Percentiles rank a stretch among this genome's conserved stretches.
Evolutionary conservation across 2,329 filamentous ascomycete genomes (phyloP).

Genomic region (Aureobasidium sp.): DNA sequence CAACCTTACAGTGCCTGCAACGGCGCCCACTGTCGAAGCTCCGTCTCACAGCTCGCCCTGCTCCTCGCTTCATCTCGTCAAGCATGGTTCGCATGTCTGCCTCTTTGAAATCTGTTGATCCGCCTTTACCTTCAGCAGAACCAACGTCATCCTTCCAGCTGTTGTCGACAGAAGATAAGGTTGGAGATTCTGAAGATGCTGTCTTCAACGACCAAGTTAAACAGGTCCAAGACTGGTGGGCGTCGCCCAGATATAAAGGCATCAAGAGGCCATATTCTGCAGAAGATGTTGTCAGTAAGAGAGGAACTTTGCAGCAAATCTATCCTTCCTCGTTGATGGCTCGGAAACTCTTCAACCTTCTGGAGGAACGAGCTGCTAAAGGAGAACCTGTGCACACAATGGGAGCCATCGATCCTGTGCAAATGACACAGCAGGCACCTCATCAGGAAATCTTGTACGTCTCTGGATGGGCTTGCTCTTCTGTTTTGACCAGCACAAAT

Average conservation of each 20-base stretch:
- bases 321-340: slow-evolving; percentile 95
- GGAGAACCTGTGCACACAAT: slow-evolving; percentile 93
- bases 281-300: slow-evolving; percentile 86
- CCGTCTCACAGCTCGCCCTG: slow-evolving; percentile 14
- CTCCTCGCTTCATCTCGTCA: slow-evolving; percentile 22
- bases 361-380: slow-evolving; percentile 68
- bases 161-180: slow-evolving; percentile 68
- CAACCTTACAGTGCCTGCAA: slow-evolving; percentile 21
- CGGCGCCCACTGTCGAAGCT: slow-evolving; percentile 22
- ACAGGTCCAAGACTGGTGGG: slow-evolving; percentile 89
- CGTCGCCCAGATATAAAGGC: slow-evolving; percentile 71
- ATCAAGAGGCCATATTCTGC: slow-evolving; percentile 90
- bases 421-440: slow-evolving; percentile 97
- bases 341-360: slow-evolving; percentile 82
- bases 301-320: slow-evolving; percentile 75
- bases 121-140: slow-evolving; percentile 54
- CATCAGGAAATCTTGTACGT: slow-evolving; percentile 96
- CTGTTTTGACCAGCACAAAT: slow-evolving; percentile 85
- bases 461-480: slow-evolving; percentile 96
- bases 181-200: slow-evolving; percentile 73
- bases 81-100: slow-evolving; percentile 40
- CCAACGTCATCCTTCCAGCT: slow-evolving; percentile 80
- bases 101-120: slow-evolving; percentile 47
- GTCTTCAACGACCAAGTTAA: slow-evolving; percentile 77
- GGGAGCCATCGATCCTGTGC: slow-evolving; percentile 96